Evolutionary conservation across 768 basidiomycete species (phyloP), one percentile per base, ranked within the genome.

Genomic region (Tulasnella sp.): DNA sequence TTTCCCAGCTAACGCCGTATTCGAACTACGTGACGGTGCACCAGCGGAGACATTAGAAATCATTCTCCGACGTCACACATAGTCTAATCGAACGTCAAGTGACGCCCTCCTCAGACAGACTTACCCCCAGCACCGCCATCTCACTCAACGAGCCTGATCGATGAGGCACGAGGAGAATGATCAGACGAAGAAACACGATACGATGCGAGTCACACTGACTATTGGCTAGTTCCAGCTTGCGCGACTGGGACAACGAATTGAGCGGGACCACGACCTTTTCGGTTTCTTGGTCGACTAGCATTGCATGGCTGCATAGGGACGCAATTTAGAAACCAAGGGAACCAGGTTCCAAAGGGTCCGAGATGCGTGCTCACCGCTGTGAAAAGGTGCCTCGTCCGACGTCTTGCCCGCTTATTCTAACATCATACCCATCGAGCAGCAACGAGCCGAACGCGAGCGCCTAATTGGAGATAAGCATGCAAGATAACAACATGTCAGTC

Each of bases 361-460:
- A 32, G 16, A n/a, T 1, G 64, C 37, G 8, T 4, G 73, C 80
- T 17, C 62, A 85, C 86, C 90, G 83, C 67, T 93, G 91, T 75
- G 90, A 92, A 80, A 95, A 94, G 12, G 93, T 95, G 2, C 95
- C 94, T 42, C 94, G 79, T 0, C 94, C 95, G 0, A 95, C 92
- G 77, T 96, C 95, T 79, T 97, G 95, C 7, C 95, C 95, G 1
- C 93, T 94, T 37, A 97, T 92, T 17, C 94, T 86, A 9, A 97
- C 85, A 77, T 95, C 90, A 74, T 83, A 87, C 1, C 92, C 92
- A 68, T 93, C 90, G 1, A 86, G 80, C 88, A 96, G 86, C 39
- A 96, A 83, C 1, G 92, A 88, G 0, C 95, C 95, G 76, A 95
- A 92, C 0, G 95, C 94, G 79, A 97, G 80, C 0, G 92, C 91